phyloP scores from a whole-genome alignment of 2,329 filamentous ascomycete genomes.

The Aspergillus vadensis region DNA sequence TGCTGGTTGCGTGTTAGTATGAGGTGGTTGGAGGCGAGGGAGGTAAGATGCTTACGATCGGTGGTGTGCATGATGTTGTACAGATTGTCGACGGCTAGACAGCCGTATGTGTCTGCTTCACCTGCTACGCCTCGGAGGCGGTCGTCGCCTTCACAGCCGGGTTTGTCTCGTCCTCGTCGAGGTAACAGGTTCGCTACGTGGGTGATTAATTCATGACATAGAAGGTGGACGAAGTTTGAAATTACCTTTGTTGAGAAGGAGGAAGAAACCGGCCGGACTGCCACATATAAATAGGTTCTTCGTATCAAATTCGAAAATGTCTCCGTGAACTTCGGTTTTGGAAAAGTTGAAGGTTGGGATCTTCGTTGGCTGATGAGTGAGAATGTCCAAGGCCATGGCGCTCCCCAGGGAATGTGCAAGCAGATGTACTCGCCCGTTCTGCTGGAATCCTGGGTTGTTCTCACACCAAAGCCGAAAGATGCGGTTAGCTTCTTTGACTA shows the following conservation, averaged over 20 bases:
- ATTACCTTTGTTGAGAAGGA: constrained; percentile 72
- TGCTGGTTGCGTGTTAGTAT: constrained; percentile 56
- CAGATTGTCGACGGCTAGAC: constrained; percentile 89
- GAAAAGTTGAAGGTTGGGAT: constrained; percentile 55
- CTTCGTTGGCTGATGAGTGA: constrained; percentile 82
- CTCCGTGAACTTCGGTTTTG: constrained; percentile 45
- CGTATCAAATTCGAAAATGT: constrained; percentile 87
- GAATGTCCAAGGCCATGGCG: constrained; percentile 88
- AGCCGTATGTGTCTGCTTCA: constrained; percentile 80
- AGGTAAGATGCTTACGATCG: constrained; percentile 49
- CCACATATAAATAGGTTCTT: constrained; percentile 86
- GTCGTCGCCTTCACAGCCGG: constrained; percentile 69
- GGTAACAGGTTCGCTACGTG: constrained; percentile 65
- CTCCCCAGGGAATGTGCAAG: constrained; percentile 93
- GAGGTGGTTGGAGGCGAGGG: constrained; percentile 15
- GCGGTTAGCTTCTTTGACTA: constrained; percentile 87
- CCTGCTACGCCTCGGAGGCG: constrained; percentile 67
- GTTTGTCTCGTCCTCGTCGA: constrained; percentile 73
- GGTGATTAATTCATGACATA: constrained; percentile 37
- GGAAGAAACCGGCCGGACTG: constrained; percentile 88
- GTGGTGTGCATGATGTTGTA: constrained; percentile 86
- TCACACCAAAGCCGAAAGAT: constrained; percentile 94
- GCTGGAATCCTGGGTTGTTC: constrained; percentile 85
- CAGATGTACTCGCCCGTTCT: constrained; percentile 82
- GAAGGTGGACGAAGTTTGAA: neutral